A percentile compares a stretch with the other conserved stretches of the same genome.
phyloP scores from a whole-genome alignment of 1,284 basidiomycete genomes.

The Rhodotorula sp. region DNA sequence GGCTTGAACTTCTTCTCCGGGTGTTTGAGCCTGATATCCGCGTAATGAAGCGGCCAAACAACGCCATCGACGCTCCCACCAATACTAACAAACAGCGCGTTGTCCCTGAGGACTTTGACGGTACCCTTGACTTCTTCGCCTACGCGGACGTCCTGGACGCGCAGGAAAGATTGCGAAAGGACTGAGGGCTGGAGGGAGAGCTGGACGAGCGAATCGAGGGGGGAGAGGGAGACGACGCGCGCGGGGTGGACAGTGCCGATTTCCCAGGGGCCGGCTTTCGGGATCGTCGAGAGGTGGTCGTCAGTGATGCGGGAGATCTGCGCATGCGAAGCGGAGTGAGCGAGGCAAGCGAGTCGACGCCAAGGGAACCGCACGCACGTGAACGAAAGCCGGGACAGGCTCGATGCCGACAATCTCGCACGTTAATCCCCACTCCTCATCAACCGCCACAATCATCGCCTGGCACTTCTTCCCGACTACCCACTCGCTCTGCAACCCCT shows the following conservation, averaged over 20 bases:
- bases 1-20: constrained; percentile 88
- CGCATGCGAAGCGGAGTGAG: background rate
- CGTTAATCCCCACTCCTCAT: constrained; percentile 76
- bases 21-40: constrained; percentile 83
- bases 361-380: constrained; percentile 59
- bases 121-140: constrained; percentile 81
- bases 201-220: constrained; percentile 83
- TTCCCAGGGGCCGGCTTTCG: constrained; percentile 73
- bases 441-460: constrained; percentile 69
- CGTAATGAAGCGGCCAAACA: constrained; percentile 91
- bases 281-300: constrained; percentile 69
- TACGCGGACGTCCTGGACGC: constrained; percentile 76
- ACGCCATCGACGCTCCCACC: constrained; percentile 86
- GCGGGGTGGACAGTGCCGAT: constrained; percentile 75
- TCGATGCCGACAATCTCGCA: constrained; percentile 55
- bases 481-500: constrained; percentile 58
- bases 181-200: constrained; percentile 79
- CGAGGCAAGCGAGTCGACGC: too few relatives aligned
- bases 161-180: constrained; percentile 81
- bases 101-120: constrained; percentile 74
- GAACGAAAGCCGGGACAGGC: constrained; percentile 73
- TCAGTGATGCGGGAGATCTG: constrained; percentile 94
- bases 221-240: constrained; percentile 83
- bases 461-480: constrained; percentile 68
- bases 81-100: constrained; percentile 77